Percentiles rank a stretch among this genome's conserved stretches.
Conservation (phyloP, 768 basidiomycete species). For the Melanogaster broomeanus region DNA sequence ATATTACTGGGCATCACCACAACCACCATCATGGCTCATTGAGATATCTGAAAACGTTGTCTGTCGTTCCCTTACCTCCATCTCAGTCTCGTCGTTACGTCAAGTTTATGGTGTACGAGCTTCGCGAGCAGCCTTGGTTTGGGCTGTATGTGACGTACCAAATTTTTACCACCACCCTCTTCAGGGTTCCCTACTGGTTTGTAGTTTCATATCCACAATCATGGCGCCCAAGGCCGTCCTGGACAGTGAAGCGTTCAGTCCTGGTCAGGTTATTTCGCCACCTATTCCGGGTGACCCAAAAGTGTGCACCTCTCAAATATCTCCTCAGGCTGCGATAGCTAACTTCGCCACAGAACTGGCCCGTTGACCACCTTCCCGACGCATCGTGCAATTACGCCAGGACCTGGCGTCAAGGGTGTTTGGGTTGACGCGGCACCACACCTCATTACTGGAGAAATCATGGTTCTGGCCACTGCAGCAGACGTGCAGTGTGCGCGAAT, state of each 20-base stretch:
- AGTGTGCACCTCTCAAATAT: slow-evolving; percentile 10
- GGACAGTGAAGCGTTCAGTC: slow-evolving; percentile 24
- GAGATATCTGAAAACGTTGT: background rate
- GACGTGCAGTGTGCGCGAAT: slow-evolving; percentile 29
- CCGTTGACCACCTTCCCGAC: slow-evolving; percentile 18
- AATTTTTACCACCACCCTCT: slow-evolving; percentile 16
- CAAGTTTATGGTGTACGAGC: background rate
- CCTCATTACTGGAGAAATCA: slow-evolving; percentile 33
- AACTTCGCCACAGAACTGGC: slow-evolving; percentile 14
- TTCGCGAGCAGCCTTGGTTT: slow-evolving; percentile 11
- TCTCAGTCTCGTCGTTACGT: background rate
- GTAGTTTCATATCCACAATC: slow-evolving; percentile 16
- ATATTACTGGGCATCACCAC: too few species aligned
- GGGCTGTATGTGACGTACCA: slow-evolving; percentile 24
- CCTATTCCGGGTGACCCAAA: slow-evolving; percentile 17
- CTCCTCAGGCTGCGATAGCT: background rate
- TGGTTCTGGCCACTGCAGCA: slow-evolving; percentile 27
- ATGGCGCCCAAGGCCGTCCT: slow-evolving; percentile 24
- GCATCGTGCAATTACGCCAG: slow-evolving; percentile 18
- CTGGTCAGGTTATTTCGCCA: slow-evolving; percentile 21
- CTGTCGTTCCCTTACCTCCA: background rate
- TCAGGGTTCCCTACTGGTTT: slow-evolving; percentile 27
- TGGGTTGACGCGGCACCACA: slow-evolving; percentile 38
- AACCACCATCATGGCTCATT: too few species aligned
- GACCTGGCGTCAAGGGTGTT: slow-evolving; percentile 27